A percentile compares a stretch with the other conserved stretches of the same genome.
These are phyloP conservation scores for Prunus armeniaca DNA, from an alignment of 306 rosid species.

Conservation along the genomic window DNA sequence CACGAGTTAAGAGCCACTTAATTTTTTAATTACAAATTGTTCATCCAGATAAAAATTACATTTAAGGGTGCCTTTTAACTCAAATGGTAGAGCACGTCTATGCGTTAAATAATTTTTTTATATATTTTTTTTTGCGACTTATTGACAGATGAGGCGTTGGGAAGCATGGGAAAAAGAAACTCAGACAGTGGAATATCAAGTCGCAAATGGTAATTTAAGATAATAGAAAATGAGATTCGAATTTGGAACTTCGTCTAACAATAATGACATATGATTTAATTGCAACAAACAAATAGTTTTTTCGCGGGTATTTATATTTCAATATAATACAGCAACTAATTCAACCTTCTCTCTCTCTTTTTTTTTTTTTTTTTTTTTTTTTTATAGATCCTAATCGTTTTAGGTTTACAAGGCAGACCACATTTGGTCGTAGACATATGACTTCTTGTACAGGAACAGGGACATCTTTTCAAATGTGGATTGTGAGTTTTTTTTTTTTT, in stretches of 20 bases:
- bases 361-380: not conserved
- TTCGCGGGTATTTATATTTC: too few relatives aligned
- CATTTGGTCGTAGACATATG: conserved; percentile 55
- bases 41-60: too few relatives aligned
- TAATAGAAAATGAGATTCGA: rapidly evolving
- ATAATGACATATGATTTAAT: not conserved
- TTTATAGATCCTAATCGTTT: conserved; percentile 54
- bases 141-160: conserved; percentile 54
- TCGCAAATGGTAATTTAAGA: conserved; percentile 42
- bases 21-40: too few relatives aligned
- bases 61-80: too few relatives aligned
- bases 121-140: not conserved
- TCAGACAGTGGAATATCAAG: conserved; percentile 51
- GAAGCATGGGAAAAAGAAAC: conserved; percentile 60
- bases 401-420: conserved; percentile 51
- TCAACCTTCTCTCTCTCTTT: too few relatives aligned
- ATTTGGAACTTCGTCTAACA: too few relatives aligned
- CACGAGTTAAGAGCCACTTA: not conserved
- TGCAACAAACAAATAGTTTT: too few relatives aligned
- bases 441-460: conserved; percentile 27
- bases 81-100: too few relatives aligned
- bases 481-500: conserved; percentile 28
- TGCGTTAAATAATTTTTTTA: not conserved
- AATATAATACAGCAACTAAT: not conserved
- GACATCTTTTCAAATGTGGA: conserved; percentile 42